Base-by-base conservation (phyloP, 2,329 filamentous ascomycete species). In the Diaporthe sp. region DNA sequence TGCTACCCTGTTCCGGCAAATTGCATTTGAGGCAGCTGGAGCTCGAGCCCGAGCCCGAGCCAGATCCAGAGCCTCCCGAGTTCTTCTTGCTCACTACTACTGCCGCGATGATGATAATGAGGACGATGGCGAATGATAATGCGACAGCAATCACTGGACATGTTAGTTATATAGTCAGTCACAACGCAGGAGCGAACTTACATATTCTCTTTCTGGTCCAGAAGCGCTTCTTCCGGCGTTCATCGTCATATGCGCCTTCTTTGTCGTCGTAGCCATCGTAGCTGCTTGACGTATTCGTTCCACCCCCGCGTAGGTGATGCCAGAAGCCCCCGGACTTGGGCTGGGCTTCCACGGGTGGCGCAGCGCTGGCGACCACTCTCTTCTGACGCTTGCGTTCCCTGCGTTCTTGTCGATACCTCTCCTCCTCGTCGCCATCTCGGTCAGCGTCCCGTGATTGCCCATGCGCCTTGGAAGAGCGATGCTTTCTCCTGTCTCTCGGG, bases 91-190 rank as follows among this genome's bases (percentile, higher is more conserved):
- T 91, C 55, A 92, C 90, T 9, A 92, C 89, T 4, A 94, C 91
- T 0, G 90, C 93, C 28, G 93, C 89, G 2, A 91, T 88, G 65
- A 95, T 92, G 79, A 94, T 89, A 76, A 95, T 90, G 67, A 93
- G 87, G 9, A 94, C 81, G 12, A 94, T 76, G 25, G 93, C 81
- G 15, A 91, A 79, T 17, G 88, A 80, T 7, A 89, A 82, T 0
- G 88, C 89, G 6, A 90, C 84, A 58, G 90, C 87, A 76, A 94
- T 90, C 85, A 88, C 89, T 91, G 72, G 74, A 39, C n/a, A 53
- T 82, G 83, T 78, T 79, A 79, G 75, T 69, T 31, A 44, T 37
- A 6, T 22, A 12, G 8, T 12, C 10, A 57, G 13, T 3, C 39
- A 13, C n/a, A 22, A 39, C 13, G 6, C 10, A 9, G 12, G 22